Percentiles rank a stretch among this genome's conserved stretches.
These are phyloP conservation scores for Simplicillium aogashimaense DNA, from an alignment of 2,329 filamentous ascomycete species.

Conservation along the genomic window DNA sequence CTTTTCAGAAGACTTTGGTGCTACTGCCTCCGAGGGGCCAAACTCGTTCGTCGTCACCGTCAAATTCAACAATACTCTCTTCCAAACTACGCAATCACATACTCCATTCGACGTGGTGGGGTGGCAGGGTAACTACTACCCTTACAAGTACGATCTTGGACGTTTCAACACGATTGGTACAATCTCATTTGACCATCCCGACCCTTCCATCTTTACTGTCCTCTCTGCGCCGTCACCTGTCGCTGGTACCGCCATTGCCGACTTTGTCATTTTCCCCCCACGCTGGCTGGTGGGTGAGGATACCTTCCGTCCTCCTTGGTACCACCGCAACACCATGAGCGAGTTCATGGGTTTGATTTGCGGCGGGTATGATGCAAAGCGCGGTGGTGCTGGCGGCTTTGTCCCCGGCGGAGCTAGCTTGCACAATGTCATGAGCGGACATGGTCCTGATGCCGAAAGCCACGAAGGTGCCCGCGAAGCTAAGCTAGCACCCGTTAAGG, in stretches of 20 bases:
- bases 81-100: constrained; percentile 55
- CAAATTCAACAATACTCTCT: constrained; percentile 61
- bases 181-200: constrained; percentile 67
- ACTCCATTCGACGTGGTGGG: constrained; percentile 71
- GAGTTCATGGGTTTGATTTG: constrained; percentile 55
- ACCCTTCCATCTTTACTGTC: constrained; percentile 69
- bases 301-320: constrained; percentile 65
- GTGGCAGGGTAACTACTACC: constrained; percentile 74
- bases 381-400: constrained; percentile 41
- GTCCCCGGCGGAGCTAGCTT: constrained; percentile 49
- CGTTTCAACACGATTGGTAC: constrained; percentile 67
- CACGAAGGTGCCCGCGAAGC: constrained; percentile 46
- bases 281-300: constrained; percentile 60
- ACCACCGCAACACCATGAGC: constrained; percentile 59
- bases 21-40: constrained; percentile 25
- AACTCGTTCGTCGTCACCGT: constrained; percentile 39
- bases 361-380: constrained; percentile 54
- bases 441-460: constrained; percentile 48
- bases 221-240: constrained; percentile 52
- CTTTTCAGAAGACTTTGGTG: constrained; percentile 47
- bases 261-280: constrained; percentile 66
- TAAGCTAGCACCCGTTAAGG: constrained; percentile 43
- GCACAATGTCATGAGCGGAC: constrained; percentile 65
- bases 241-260: constrained; percentile 54
- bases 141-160: constrained; percentile 73